Percentiles rank a stretch among this genome's conserved stretches.
Evolutionary conservation across 148 eudicot genomes (phyloP).

Genomic region (Rhododendron williamsianum): DNA sequence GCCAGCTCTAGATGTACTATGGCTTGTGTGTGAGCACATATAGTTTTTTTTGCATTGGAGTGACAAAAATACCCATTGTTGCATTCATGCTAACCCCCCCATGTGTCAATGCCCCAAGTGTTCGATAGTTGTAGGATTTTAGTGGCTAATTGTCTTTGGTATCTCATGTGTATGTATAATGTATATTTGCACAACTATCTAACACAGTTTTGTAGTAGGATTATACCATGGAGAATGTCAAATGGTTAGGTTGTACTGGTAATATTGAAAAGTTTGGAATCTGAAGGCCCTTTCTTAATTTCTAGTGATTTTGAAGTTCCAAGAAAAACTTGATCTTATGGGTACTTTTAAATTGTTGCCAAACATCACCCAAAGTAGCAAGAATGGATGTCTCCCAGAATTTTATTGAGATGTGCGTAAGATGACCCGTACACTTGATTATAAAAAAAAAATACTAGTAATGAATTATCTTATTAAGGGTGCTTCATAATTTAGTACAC

Average conservation of each 20-base stretch:
- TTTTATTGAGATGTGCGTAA: no score
- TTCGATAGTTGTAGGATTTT: constrained; percentile 13
- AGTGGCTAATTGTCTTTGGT: constrained; percentile 12
- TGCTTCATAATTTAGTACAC: no score
- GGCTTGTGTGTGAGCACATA: constrained; percentile 17
- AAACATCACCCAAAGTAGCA: no score
- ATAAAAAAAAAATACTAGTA: no score
- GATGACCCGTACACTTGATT: no score
- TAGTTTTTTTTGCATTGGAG: constrained; percentile 21
- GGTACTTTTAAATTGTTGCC: no score
- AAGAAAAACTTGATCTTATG: background rate
- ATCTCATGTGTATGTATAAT: constrained; percentile 29
- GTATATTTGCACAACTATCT: constrained; percentile 35
- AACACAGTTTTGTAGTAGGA: constrained; percentile 28
- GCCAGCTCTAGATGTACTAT: background rate
- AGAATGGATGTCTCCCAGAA: no score
- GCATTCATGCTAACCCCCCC: constrained; percentile 28
- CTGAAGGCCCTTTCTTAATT: background rate
- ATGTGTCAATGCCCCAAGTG: constrained; percentile 13
- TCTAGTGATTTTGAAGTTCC: constrained; percentile 11
- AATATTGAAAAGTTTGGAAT: background rate
- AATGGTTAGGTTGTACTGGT: constrained; percentile 10
- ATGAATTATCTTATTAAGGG: no score
- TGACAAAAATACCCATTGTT: constrained; percentile 18
- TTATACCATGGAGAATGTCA: constrained; percentile 14